Base-by-base conservation (phyloP, 2,329 filamentous ascomycete species). In the Onygena corvina region DNA sequence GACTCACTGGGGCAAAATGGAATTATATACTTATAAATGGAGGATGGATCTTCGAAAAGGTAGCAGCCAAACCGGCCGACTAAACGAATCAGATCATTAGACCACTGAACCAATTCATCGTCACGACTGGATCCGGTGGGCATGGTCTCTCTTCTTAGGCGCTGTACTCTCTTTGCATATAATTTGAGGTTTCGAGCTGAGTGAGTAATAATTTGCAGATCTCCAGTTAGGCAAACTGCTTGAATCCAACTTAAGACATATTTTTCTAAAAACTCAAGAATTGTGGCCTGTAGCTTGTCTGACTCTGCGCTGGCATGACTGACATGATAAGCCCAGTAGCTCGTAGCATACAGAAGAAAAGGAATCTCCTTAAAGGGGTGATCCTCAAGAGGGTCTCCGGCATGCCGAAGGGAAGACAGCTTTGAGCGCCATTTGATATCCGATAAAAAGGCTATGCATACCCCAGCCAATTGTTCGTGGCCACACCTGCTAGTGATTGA, bases 1-100 rank as follows among this genome's bases (percentile, higher is more conserved):
- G 68, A 68, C 16, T 57, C 54, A 5, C 47, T 30, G 0, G 69
- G 67, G 51, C 67, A 71, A 34, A 72, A 63, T 1, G 66, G 64
- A 1, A 67, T 64, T 6, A 71, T 62, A 2, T 59, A 52, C 36
- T 64, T 63, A 51, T 68, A 65, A 29, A 71, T 69, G 0, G 61
- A 50, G 4, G 60, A 53, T 0, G 67, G 66, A 5, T 58, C 50
- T 27, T 46, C 31, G 1, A 49, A 27, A 8, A 69, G 47, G 33
- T 54, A 52, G 4, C 11, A 36, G 2, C 62, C 61, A 50, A 68
- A 70, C 40, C 66, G 67, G 4, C 64, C 65, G 11, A 65, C 46
- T 7, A 70, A 52, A 48, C 62, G 64, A 6, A 65, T 49, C 5
- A 69, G 52, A 50, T 70, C 68, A 1, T 50, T 54, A 1, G 61